phyloP scores from a whole-genome alignment of 176 grass and related monocot species.

The Oropetium thomaeum region DNA sequence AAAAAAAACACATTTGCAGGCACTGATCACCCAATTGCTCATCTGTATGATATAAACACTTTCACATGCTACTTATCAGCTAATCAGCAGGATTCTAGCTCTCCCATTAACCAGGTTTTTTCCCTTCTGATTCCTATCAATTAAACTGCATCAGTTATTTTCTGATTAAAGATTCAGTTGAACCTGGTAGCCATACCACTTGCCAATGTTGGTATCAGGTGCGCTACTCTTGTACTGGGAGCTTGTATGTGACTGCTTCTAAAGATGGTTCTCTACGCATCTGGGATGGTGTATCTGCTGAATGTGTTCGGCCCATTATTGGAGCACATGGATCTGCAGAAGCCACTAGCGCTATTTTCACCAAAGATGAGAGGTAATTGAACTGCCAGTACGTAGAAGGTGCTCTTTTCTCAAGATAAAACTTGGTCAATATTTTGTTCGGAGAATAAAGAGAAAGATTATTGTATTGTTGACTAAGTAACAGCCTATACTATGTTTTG shows the following conservation, averaged over 20 bases:
- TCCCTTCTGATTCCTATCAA: constrained; percentile 2
- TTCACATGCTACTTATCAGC: constrained; percentile 88
- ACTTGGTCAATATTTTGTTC: background rate
- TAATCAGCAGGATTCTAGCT: constrained; percentile 60
- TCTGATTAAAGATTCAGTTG: constrained; percentile 11
- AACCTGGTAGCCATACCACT: constrained; percentile 3
- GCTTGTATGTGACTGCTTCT: constrained; percentile 83
- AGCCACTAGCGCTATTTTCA: constrained; percentile 84
- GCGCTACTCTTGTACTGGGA: constrained; percentile 74
- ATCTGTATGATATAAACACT: constrained; percentile 97
- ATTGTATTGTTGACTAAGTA: background rate
- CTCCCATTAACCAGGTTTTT: constrained; percentile 83
- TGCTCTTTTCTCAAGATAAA: background rate
- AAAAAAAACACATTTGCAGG: constrained; percentile 53
- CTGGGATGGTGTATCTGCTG: constrained; percentile 86
- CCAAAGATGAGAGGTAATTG: constrained; percentile 80
- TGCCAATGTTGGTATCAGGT: constrained; percentile 49
- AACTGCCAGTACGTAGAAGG: background rate
- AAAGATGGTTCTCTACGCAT: constrained; percentile 88
- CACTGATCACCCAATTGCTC: constrained; percentile 88
- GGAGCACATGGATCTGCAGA: constrained; percentile 77
- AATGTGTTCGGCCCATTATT: constrained; percentile 79
- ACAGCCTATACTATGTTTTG: background rate
- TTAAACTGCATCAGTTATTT: constrained; percentile 9
- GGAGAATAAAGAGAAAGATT: constrained; percentile 11